phyloP scores from a whole-genome alignment of 2,329 filamentous ascomycete genomes.

The Remersonia thermophila region DNA sequence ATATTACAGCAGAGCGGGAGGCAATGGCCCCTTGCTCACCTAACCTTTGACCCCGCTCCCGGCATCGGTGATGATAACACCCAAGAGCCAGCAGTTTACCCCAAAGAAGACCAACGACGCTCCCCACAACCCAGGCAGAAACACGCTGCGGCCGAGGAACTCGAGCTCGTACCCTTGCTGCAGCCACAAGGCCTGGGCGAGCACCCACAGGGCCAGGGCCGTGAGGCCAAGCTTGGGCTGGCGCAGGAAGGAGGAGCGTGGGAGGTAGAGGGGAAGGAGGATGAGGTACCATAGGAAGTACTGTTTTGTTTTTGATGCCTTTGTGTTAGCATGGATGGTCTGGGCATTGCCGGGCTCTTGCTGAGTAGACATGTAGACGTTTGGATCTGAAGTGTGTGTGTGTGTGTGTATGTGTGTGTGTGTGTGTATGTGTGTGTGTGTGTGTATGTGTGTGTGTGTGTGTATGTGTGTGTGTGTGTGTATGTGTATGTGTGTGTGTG shows the following conservation, averaged over 20 bases:
- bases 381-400: too few relatives aligned
- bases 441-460: too few relatives aligned
- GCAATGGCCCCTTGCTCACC: too few relatives aligned
- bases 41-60: background rate
- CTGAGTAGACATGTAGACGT: too few relatives aligned
- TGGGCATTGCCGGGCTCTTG: too few relatives aligned
- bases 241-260: constrained; percentile 58
- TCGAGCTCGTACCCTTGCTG: constrained; percentile 66
- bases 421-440: too few relatives aligned
- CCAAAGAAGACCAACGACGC: constrained; percentile 69
- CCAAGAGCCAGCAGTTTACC: constrained; percentile 78
- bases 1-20: too few relatives aligned
- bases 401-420: too few relatives aligned
- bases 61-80: constrained; percentile 62
- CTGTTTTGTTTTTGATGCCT: too few relatives aligned
- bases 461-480: too few relatives aligned
- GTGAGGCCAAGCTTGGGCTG: constrained; percentile 47
- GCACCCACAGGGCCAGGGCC: constrained; percentile 61
- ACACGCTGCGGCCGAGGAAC: constrained; percentile 70
- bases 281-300: constrained; percentile 99
- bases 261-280: constrained; percentile 83
- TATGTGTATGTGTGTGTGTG: too few relatives aligned
- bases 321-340: too few relatives aligned
- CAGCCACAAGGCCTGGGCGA: constrained; percentile 63
- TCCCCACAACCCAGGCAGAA: constrained; percentile 71